Conservation (phyloP, 495 filamentous ascomycete species). For the Penicillium argentinense region DNA sequence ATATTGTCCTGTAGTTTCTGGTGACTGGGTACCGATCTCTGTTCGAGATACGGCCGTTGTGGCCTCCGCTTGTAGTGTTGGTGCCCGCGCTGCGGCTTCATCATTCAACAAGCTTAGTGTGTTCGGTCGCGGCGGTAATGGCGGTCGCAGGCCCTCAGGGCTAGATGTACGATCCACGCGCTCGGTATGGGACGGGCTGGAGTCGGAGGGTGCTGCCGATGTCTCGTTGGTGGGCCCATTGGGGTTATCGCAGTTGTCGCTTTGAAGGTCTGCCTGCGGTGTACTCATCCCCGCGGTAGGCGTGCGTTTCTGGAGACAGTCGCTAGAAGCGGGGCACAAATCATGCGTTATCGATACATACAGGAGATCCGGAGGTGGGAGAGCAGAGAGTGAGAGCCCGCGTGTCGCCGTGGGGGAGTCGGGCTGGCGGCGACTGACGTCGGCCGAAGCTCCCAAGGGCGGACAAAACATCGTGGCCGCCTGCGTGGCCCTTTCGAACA, state of each 20-base stretch:
- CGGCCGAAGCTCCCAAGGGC: slow-evolving; percentile 22
- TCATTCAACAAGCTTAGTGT: slow-evolving; percentile 45
- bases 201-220: neutral
- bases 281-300: slow-evolving; percentile 27
- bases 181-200: slow-evolving; percentile 2
- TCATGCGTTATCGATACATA: slow-evolving; percentile 16
- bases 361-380: too few relatives aligned
- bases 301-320: slow-evolving; percentile 24
- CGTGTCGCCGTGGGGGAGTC: neutral
- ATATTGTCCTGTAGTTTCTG: slow-evolving; percentile 61
- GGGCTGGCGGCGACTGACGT: slow-evolving; percentile 11
- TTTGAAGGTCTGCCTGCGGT: slow-evolving; percentile 10
- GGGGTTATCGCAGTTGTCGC: slow-evolving; percentile 12
- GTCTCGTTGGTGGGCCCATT: slow-evolving; percentile 10
- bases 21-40: slow-evolving; percentile 72
- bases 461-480: slow-evolving; percentile 32
- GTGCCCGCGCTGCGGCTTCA: slow-evolving; percentile 31
- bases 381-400: too few relatives aligned
- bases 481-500: slow-evolving; percentile 31
- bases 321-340: slow-evolving; percentile 24
- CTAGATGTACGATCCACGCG: slow-evolving; percentile 25
- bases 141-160: slow-evolving; percentile 52
- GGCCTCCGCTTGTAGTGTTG: slow-evolving; percentile 65
- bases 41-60: slow-evolving; percentile 81
- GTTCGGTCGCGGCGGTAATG: slow-evolving; percentile 67